A percentile compares a stretch with the other conserved stretches of the same genome.
phyloP scores from a whole-genome alignment of 192 early-diverging fungal species.

The Dimargaris cristalligena region DNA sequence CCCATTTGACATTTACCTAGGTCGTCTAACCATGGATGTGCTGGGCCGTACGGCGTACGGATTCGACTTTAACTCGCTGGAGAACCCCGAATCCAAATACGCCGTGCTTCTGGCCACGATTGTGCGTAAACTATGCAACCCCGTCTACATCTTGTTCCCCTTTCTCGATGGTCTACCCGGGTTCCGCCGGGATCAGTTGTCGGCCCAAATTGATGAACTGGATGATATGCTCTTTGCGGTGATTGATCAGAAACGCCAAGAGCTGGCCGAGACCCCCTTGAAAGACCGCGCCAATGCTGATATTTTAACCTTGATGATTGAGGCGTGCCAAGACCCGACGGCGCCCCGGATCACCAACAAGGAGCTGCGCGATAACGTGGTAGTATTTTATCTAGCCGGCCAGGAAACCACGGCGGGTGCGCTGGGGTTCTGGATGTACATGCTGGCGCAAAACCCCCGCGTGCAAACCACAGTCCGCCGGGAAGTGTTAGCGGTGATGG shows the following conservation, averaged over 20 bases:
- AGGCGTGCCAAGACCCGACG: conserved; percentile 22
- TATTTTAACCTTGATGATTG: conserved; percentile 36
- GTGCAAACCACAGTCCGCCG: conserved; percentile 36
- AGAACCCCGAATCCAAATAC: conserved; percentile 25
- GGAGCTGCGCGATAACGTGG: conserved; percentile 30
- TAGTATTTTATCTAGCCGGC: conserved; percentile 36
- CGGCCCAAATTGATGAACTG: conserved; percentile 2
- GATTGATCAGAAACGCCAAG: conserved; percentile 23
- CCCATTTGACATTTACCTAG: conserved; percentile 21
- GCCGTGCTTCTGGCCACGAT: conserved; percentile 27
- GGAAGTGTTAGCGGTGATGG: conserved; percentile 32
- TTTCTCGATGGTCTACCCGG: conserved; percentile 24
- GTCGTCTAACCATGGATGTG: conserved; percentile 35
- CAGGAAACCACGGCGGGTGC: conserved; percentile 40
- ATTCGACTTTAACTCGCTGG: conserved; percentile 32
- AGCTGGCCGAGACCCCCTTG: conserved; percentile 15
- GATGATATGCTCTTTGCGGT: conserved; percentile 19
- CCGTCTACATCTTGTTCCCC: conserved; percentile 32
- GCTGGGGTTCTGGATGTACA: conserved; percentile 30
- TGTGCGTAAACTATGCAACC: conserved; percentile 24
- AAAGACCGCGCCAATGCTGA: conserved; percentile 22
- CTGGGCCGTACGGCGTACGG: conserved; percentile 36
- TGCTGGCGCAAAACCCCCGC: conserved; percentile 24
- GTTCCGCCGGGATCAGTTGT: conserved; percentile 9
- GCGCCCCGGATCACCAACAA: conserved; percentile 12